These are phyloP conservation scores for Bryoerythrophyllum caledonicum DNA, from an alignment of 225 moss, liverwort and hornwort genomes.

Conservation along the genomic window DNA sequence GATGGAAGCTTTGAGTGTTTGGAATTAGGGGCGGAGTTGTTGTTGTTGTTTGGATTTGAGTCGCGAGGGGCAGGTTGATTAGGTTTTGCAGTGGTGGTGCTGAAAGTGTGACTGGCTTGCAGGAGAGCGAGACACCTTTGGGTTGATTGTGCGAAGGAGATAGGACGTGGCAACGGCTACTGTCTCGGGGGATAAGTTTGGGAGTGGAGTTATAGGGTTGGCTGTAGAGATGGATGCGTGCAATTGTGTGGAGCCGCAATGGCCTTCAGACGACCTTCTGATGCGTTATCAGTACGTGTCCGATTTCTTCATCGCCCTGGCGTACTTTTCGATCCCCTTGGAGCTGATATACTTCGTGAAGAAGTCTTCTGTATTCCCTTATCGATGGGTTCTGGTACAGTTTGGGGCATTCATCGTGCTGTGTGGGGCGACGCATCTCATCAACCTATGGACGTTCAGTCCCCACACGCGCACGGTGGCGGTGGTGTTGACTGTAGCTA, in stretches of 20 bases:
- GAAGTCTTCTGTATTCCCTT: slow-evolving; percentile 63
- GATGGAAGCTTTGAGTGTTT: neutral
- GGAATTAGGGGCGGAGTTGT: neutral
- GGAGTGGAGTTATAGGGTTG: slow-evolving; percentile 14
- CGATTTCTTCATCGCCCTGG: slow-evolving; percentile 68
- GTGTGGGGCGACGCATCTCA: slow-evolving; percentile 64
- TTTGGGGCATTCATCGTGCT: slow-evolving; percentile 72
- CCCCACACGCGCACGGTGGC: slow-evolving; percentile 63
- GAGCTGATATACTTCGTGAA: slow-evolving; percentile 74
- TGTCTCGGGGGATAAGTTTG: slow-evolving; percentile 22
- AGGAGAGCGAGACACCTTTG: slow-evolving; percentile 40
- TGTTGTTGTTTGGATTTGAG: neutral
- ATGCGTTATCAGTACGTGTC: slow-evolving; percentile 73
- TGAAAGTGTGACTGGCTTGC: slow-evolving; percentile 27
- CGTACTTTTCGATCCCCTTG: slow-evolving; percentile 66
- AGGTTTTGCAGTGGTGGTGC: slow-evolving; percentile 10
- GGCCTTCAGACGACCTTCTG: slow-evolving; percentile 62
- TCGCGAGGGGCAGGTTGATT: neutral
- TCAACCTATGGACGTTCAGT: slow-evolving; percentile 67
- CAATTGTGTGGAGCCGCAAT: slow-evolving; percentile 63
- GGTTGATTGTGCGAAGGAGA: slow-evolving; percentile 23
- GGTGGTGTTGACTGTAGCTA: slow-evolving; percentile 60
- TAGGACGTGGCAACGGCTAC: slow-evolving; percentile 30
- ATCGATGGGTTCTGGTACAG: slow-evolving; percentile 72
- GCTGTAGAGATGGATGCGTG: slow-evolving; percentile 53